phyloP scores from a whole-genome alignment of 2,329 filamentous ascomycete species.

The Pseudogymnoascus sp. region DNA sequence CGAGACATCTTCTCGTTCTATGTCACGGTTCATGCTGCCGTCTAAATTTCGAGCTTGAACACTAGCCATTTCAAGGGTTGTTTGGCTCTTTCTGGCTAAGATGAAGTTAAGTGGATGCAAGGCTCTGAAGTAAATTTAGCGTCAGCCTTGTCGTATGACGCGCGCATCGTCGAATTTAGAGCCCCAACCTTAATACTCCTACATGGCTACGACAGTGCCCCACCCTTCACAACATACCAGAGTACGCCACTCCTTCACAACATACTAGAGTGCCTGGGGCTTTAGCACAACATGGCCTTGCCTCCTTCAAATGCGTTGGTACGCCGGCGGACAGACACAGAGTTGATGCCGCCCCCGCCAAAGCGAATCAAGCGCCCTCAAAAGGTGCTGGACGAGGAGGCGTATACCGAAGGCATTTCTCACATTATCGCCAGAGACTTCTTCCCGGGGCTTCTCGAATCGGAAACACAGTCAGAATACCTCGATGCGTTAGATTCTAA shows the following conservation, averaged over 20 bases:
- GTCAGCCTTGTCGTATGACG: constrained; percentile 8
- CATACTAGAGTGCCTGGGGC: constrained; percentile 29
- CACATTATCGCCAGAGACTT: constrained; percentile 95
- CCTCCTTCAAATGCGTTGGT: constrained; percentile 49
- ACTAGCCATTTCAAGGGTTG: neutral
- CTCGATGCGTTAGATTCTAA: constrained; percentile 82
- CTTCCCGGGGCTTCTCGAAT: constrained; percentile 83
- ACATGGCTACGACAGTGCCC: neutral
- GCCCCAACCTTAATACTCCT: neutral
- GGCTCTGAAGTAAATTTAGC: constrained; percentile 9
- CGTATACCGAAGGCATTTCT: constrained; percentile 81
- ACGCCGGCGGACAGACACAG: constrained; percentile 51
- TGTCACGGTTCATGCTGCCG: neutral
- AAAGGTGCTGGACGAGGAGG: constrained; percentile 84
- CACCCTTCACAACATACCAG: neutral
- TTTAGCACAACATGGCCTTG: constrained; percentile 2
- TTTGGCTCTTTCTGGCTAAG: neutral
- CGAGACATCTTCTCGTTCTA: neutral
- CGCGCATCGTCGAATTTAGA: neutral
- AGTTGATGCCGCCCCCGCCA: constrained; percentile 83
- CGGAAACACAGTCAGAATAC: constrained; percentile 83
- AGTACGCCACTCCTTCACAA: constrained; percentile 11
- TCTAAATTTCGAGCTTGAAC: neutral
- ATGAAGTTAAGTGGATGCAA: neutral
- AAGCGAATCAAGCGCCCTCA: constrained; percentile 90